Evolutionary conservation across 768 basidiomycete genomes (phyloP), one percentile per base, ranked within the genome.

Genomic region (Auricularia sp.): DNA sequence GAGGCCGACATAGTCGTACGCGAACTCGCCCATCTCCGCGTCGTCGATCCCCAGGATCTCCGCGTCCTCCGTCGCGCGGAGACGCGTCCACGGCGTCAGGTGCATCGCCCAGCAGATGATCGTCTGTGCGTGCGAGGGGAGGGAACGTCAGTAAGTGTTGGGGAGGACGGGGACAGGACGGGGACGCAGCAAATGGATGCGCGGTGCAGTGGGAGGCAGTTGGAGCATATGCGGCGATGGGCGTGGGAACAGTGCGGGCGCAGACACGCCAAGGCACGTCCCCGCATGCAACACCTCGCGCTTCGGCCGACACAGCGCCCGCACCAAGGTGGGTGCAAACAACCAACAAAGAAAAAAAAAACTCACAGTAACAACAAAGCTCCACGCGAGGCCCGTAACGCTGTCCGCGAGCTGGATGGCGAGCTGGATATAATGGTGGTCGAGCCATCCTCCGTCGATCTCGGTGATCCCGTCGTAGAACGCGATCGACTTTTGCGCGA

Each of bases 1-100:
- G 61, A 91, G 72, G 11, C 87, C 88, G 36, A 93, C 90, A 67
- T 91, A 93, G 74, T 93, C 90, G 70, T 91, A 92, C 1, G 90
- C 87, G 67, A 85, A 93, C 76, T 95, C 93, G 67, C 92, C 93
- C 82, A 93, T 87, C 77, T 94, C 88, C 1, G 85, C 81, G 70
- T 93, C 90, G 75, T 98, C 95, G 68, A 96, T 86, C 64, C 95
- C 94, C 59, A 96, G 36, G 56, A 16, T 35, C 18, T 29, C 63
- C 18, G 14, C 29, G 36, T 51, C 29, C 23, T 29, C 34, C 23
- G 7, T 59, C 29, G 34, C 56, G 23, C 56, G 56, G 5, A 59
- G 56, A 18, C 56, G 56, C 14, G 34, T 33, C 29, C 23, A 59
- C 1, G 56, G 56, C 12, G 34, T 59, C 16, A 33, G 10, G 56